phyloP scores from a whole-genome alignment of 169 alveolate genomes.

The Cryptosporidium meleagridis region DNA sequence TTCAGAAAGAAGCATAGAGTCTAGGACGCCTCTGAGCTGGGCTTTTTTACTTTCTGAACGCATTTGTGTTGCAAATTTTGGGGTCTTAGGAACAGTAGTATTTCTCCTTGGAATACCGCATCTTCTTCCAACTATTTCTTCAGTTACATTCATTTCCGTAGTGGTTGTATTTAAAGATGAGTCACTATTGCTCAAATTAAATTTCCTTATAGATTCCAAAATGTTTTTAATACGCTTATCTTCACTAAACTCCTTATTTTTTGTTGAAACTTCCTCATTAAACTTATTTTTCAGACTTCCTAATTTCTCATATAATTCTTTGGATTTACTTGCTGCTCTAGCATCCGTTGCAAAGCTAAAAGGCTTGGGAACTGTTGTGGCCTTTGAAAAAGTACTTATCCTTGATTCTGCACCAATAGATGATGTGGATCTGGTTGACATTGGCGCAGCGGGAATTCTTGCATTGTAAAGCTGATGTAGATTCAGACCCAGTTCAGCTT shows the following conservation, averaged over 20 bases:
- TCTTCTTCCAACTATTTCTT: background rate
- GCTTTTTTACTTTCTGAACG: slow-evolving; percentile 62
- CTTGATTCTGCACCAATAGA: slow-evolving; percentile 70
- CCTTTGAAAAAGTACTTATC: slow-evolving; percentile 19
- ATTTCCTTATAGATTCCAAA: slow-evolving; percentile 21
- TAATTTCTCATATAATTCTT: slow-evolving; percentile 11
- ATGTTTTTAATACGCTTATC: slow-evolving; percentile 35
- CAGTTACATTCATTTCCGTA: no score
- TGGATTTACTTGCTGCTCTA: slow-evolving; percentile 60
- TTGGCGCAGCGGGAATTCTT: slow-evolving; percentile 18
- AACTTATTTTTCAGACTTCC: slow-evolving; percentile 4
- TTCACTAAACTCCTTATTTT: slow-evolving; percentile 49
- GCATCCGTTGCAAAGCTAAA: slow-evolving; percentile 60
- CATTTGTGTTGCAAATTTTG: slow-evolving; percentile 60
- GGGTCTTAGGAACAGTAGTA: slow-evolving; percentile 48
- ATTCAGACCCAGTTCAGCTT: slow-evolving; percentile 8
- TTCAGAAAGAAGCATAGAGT: slow-evolving; percentile 15
- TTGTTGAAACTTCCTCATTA: slow-evolving; percentile 35
- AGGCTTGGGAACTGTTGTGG: slow-evolving; percentile 66
- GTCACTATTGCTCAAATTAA: background rate
- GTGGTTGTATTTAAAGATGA: background rate
- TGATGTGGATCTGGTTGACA: slow-evolving; percentile 51
- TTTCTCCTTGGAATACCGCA: background rate
- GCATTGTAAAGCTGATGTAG: slow-evolving; percentile 17
- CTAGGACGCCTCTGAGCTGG: slow-evolving; percentile 31